Conservation (phyloP, 1,139 yeast genomes). For the Taphrina deformans region DNA sequence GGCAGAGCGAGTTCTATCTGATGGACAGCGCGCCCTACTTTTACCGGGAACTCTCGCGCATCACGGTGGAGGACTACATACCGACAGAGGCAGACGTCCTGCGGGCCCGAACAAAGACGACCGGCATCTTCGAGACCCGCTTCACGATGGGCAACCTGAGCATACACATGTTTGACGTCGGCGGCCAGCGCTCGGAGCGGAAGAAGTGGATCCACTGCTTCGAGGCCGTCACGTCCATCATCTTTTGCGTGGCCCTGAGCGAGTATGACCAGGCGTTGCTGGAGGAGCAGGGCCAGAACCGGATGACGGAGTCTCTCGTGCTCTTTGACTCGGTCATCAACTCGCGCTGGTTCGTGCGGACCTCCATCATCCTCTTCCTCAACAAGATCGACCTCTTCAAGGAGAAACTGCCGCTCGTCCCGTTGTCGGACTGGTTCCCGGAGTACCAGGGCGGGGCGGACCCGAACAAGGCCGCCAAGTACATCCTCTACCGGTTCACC, state of each 20-base stretch:
- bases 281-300: conserved; percentile 74
- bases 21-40: conserved; percentile 80
- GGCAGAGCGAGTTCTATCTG: conserved; percentile 74
- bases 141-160: conserved; percentile 66
- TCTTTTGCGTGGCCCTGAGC: conserved; percentile 87
- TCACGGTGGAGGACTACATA: conserved; percentile 60
- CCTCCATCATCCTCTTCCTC: conserved; percentile 84
- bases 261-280: conserved; percentile 90
- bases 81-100: conserved; percentile 82
- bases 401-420: conserved; percentile 63
- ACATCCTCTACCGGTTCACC: conserved; percentile 65
- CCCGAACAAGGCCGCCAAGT: conserved; percentile 62
- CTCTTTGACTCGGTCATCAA: conserved; percentile 82
- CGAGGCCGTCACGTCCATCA: conserved; percentile 82
- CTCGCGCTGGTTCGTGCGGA: conserved; percentile 77
- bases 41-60: conserved; percentile 39
- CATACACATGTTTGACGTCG: conserved; percentile 75
- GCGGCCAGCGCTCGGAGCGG: conserved; percentile 94
- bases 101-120: conserved; percentile 88
- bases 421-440: conserved; percentile 68
- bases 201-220: conserved; percentile 96
- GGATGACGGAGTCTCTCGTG: conserved; percentile 87
- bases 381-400: conserved; percentile 84
- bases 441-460: conserved; percentile 55
- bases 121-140: conserved; percentile 87